phyloP scores from a whole-genome alignment of 2,329 filamentous ascomycete genomes.

The Botrytis sinoallii region DNA sequence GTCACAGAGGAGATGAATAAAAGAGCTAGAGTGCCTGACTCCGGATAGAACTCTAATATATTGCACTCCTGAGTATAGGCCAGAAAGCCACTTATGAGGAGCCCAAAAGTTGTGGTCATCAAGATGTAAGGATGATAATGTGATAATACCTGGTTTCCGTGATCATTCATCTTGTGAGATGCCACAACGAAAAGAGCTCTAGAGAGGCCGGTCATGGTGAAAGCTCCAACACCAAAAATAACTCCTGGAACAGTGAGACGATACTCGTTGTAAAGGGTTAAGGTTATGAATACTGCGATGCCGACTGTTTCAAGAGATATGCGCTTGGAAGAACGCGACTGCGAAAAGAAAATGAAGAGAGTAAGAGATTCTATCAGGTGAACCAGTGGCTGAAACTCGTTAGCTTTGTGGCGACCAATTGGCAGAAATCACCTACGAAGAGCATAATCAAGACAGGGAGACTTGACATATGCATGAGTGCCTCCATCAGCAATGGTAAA shows the following conservation, averaged over 20 bases:
- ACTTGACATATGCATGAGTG: slow-evolving; percentile 32
- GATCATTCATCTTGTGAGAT: neutral
- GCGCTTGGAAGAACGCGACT: neutral
- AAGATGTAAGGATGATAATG: slow-evolving; percentile 25
- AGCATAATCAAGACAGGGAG: slow-evolving; percentile 33
- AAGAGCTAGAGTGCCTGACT: neutral
- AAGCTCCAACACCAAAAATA: slow-evolving; percentile 24
- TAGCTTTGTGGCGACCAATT: neutral
- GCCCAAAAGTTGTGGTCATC: slow-evolving; percentile 30
- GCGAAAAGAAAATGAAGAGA: slow-evolving; percentile 13
- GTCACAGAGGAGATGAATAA: slow-evolving; percentile 9
- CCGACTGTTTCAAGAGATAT: slow-evolving; percentile 26
- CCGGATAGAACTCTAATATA: neutral
- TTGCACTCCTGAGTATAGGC: slow-evolving; percentile 15
- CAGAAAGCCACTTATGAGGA: slow-evolving; percentile 22
- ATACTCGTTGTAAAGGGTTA: slow-evolving; percentile 32
- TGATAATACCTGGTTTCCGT: neutral
- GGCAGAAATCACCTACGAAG: slow-evolving; percentile 28
- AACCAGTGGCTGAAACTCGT: slow-evolving; percentile 26
- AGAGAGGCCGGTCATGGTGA: slow-evolving; percentile 28
- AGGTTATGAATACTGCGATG: slow-evolving; percentile 17
- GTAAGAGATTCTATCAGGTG: slow-evolving; percentile 29
- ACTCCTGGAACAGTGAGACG: slow-evolving; percentile 34
- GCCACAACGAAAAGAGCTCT: slow-evolving; percentile 25
- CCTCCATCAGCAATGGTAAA: slow-evolving; percentile 31